Base-by-base conservation (phyloP, 1,284 basidiomycete genomes). In the Ustilago shanxiensis region DNA sequence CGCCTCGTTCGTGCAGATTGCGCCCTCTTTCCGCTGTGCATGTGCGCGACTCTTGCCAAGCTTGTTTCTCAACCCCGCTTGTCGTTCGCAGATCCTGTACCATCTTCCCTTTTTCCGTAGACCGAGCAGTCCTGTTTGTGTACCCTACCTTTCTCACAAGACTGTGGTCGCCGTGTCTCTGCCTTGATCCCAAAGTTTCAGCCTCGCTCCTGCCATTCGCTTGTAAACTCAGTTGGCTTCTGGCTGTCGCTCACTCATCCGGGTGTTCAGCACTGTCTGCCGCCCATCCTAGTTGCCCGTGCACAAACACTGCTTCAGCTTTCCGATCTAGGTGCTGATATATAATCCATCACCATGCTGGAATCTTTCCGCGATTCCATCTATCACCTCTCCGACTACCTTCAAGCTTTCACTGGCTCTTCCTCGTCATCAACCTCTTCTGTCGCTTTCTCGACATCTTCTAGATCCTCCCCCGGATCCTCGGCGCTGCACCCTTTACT, bases 341-440 rank as follows among this genome's bases (percentile, higher is more conserved):
- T 64, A 72, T 72, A 72, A 51, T 1, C 8, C 24, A 1, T 29
- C 57, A 54, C 13, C 39, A 72, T 67, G 70, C 29, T 67, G 31
- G 57, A 67, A 24, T 8, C 29, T 18, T 56, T 72, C 33, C 70
- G 64, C 65, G 53, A 52, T n/a, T 60, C 60, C 7, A 20, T 60
- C 10, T 53, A 64, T 18, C 52, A 45, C 44, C 56, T 67, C 28
- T 59, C 59, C 61, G 70, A 72, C 58, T 60, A 67, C 44, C 20
- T 72, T 0, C 47, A 63, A 65, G 60, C 57, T 49, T 67, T 67
- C 24, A 45, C 52, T 44, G 56, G 44, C 24, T 39, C 49, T 13
- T 33, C 47, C 53, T 11, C 18, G 33, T n/a, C 57, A 10, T 53
- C 31, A 33, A n/a, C n/a, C n/a, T 33, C 62, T n/a, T 49, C 39